Evolutionary conservation across 345 rosid species (phyloP).

Genomic region (Barbarea vulgaris): DNA sequence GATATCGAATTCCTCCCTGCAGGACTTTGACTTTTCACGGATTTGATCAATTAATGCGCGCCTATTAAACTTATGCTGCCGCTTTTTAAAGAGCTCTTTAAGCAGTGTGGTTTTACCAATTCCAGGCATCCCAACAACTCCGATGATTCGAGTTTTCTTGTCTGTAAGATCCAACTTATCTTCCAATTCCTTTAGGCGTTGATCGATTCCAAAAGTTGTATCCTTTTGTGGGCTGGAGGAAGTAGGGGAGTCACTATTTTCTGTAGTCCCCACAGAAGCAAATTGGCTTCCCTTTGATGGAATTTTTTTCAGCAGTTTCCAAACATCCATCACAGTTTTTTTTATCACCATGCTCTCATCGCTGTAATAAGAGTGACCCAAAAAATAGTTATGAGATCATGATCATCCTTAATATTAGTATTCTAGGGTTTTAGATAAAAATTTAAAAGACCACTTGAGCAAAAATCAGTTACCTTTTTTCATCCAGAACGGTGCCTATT

Average conservation of each 20-base stretch:
- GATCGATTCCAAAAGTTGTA: neutral
- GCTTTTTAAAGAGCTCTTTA: too few relatives aligned
- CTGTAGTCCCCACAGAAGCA: neutral
- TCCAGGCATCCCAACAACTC: constrained; percentile 30
- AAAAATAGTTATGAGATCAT: neutral
- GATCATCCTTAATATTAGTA: neutral
- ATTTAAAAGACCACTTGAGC: too few relatives aligned
- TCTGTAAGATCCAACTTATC: neutral
- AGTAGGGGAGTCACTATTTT: neutral
- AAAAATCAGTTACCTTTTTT: too few relatives aligned
- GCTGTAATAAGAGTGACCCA: neutral
- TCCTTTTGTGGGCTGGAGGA: neutral
- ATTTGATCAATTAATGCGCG: neutral
- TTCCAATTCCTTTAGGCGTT: neutral
- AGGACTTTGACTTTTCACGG: neutral
- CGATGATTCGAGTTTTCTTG: constrained; percentile 23
- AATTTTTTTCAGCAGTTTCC: neutral
- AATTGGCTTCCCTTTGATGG: neutral
- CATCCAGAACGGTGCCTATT: too few relatives aligned
- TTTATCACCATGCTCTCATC: neutral
- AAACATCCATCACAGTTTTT: neutral
- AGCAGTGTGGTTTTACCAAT: constrained; percentile 24
- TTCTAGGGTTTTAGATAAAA: neutral
- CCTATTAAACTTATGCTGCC: too few relatives aligned
- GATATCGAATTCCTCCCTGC: too few relatives aligned